These are phyloP conservation scores for Paramecium sonneborni DNA, from an alignment of 73 alveolate species.

Conservation along the genomic window DNA sequence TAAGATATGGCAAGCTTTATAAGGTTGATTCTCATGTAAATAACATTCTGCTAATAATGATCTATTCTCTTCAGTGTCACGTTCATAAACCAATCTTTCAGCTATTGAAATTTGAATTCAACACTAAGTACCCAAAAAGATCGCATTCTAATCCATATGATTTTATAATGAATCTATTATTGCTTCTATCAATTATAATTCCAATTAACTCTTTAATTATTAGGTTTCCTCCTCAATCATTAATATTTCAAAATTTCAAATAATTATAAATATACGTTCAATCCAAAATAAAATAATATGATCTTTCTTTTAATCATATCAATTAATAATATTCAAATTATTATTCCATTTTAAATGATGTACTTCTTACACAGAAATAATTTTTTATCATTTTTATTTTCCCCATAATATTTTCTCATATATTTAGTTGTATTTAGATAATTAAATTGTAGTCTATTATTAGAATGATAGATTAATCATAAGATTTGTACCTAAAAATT, in stretches of 20 bases:
- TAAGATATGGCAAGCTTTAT: constrained; percentile 91
- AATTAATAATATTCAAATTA: background rate
- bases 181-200: constrained; percentile 70
- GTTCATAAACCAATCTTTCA: constrained; percentile 62
- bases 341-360: background rate
- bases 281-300: background rate
- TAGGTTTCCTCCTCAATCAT: constrained; percentile 29
- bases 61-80: constrained; percentile 86
- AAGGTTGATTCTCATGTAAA: constrained; percentile 85
- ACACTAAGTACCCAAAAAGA: constrained; percentile 72
- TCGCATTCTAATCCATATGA: constrained; percentile 80
- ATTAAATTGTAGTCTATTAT: background rate
- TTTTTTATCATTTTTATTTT: background rate
- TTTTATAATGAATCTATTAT: constrained; percentile 71
- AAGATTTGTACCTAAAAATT: background rate
- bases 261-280: background rate
- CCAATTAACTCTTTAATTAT: background rate
- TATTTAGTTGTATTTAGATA: background rate
- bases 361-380: background rate
- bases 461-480: background rate
- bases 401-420: background rate
- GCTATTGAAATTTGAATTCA: constrained; percentile 72
- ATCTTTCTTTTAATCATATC: background rate
- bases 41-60: constrained; percentile 92
- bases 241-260: background rate